Evolutionary conservation across 345 rosid genomes (phyloP).

Genomic region (Anastatica hierochuntica): DNA sequence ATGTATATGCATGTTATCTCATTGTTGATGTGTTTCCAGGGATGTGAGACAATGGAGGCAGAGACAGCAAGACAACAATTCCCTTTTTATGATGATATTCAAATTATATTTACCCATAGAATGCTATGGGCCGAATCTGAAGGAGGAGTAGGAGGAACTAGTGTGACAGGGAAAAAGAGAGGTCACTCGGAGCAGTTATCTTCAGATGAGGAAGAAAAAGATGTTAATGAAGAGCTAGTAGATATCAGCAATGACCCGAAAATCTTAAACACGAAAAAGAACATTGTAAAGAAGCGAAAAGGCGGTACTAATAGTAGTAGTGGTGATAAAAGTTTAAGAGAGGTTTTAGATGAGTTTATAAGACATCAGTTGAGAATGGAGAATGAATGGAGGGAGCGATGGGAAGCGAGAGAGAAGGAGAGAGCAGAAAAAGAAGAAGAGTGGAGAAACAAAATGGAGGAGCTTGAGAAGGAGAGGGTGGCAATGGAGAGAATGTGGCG

Average conservation of each 20-base stretch:
- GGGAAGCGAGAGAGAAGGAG: conserved; percentile 67
- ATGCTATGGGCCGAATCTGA: conserved; percentile 70
- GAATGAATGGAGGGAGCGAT: conserved; percentile 71
- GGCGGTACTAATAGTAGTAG: conserved; percentile 15
- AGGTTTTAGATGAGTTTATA: conserved; percentile 69
- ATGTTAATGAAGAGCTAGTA: conserved; percentile 28
- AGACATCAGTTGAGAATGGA: conserved; percentile 74
- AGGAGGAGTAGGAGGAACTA: conserved; percentile 47
- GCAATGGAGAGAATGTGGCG: conserved; percentile 79
- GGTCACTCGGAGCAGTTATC: conserved; percentile 33
- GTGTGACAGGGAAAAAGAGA: conserved; percentile 27
- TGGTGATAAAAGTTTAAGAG: conserved; percentile 32
- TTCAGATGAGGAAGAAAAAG: conserved; percentile 71
- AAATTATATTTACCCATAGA: conserved; percentile 44
- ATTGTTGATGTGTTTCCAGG: conserved; percentile 32
- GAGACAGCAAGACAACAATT: conserved; percentile 73
- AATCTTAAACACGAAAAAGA: conserved; percentile 9
- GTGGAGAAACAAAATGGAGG: conserved; percentile 93
- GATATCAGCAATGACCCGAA: conserved; percentile 14
- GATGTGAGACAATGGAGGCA: conserved; percentile 73
- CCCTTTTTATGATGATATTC: conserved; percentile 72
- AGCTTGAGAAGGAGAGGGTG: conserved; percentile 72
- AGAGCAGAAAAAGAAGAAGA: conserved; percentile 79
- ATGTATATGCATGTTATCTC: neutral
- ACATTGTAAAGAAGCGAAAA: conserved; percentile 43